Evolutionary conservation across 1,284 basidiomycete genomes (phyloP), one percentile per base, ranked within the genome.

Genomic region (Trichosporon sp.): DNA sequence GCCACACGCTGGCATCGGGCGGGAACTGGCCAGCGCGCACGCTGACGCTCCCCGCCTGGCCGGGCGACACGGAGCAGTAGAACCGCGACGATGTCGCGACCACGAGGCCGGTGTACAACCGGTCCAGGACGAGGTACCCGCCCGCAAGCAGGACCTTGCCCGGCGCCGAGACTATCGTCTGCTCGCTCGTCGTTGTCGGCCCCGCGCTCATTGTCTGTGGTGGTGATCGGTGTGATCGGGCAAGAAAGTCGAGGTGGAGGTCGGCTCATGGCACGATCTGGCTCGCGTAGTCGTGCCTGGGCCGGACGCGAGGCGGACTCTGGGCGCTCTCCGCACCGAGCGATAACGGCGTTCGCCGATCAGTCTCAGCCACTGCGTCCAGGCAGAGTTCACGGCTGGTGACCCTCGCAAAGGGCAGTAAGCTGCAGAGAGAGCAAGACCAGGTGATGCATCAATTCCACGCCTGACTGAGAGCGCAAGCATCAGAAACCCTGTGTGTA

Each of bases 131-230:
- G 68, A 98, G 91, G 84, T 97, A 98, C 2, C 95, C 95, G 1
- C 95, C 95, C 2, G 95, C 93, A 68, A 98, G 83, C 70, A 99
- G 88, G 67, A 98, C 95, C 83, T 99, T 99, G 74, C 96, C 97
- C 3, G 96, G 93, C 1, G 95, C 89, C 29, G 95, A 98, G 66
- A 97, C 88, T 69, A 91, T 86, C 35, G 85, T 86, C 44, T 60
- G 56, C 56, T 29, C 27, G 18, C 29, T 12, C 47, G 47, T 60
- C 56, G 56, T 60, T 23, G 27, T 60, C 27, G 15, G 3, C 29
- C 29, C 27, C 29, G 56, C 18, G 53, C 25, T 56, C 18, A 31
- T 29, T 15, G 56, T 31, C 21, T 29, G 51, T 27, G 11, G 51
- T 29, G 51, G 12, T 31, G n/a, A n/a, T n/a, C n/a, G n/a, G n/a